Base-by-base conservation (phyloP, 1,139 yeast genomes). In the Lodderomyces margitis region DNA sequence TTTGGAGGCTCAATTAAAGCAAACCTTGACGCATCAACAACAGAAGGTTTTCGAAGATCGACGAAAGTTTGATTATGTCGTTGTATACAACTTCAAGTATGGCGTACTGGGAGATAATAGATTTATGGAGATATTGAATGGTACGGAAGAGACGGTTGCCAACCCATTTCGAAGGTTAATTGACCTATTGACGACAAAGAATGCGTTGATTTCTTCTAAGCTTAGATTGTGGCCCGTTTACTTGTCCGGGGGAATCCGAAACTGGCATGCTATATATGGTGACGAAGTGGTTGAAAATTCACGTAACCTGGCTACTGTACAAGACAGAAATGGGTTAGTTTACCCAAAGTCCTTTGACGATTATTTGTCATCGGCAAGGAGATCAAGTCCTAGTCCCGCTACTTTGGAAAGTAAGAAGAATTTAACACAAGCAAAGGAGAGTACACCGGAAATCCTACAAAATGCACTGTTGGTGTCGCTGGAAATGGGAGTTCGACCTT, bases 11-110 rank as follows among this genome's bases (percentile, higher is more conserved):
- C 63, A 77, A 25, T 66, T 91, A 20, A 64, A 77, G 31, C 59
- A 79, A 25, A 69, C 72, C 5, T 64, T 85, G 5, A 80, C 87
- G 1, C 68, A 69, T 8, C 61, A 62, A 3, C 89, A 85, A 53
- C 74, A 73, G 45, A 55, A 55, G 2, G 51, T 70, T 32, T 85
- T 87, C 52, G 63, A 67, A 30, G 60, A 66, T 8, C 67, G 95
- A 50, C 63, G 70, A 46, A 59, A 66, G 32, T 87, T 74, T 56
- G 86, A 81, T 40, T 64, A 77, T 36, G 66, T 89, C 3, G 81
- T 87, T 3, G 57, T 82, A 10, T 87, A 85, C 57, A 84, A 87
- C 42, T 57, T 64, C 33, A 54, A 59, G 35, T 56, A 56, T 56
- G 64, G 75, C 35, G 50, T 54, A 8, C 42, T 48, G 21, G 50